Percentiles rank a stretch among this genome's conserved stretches.
phyloP scores from a whole-genome alignment of 2,329 filamentous ascomycete species.

The Trichothecium roseum region DNA sequence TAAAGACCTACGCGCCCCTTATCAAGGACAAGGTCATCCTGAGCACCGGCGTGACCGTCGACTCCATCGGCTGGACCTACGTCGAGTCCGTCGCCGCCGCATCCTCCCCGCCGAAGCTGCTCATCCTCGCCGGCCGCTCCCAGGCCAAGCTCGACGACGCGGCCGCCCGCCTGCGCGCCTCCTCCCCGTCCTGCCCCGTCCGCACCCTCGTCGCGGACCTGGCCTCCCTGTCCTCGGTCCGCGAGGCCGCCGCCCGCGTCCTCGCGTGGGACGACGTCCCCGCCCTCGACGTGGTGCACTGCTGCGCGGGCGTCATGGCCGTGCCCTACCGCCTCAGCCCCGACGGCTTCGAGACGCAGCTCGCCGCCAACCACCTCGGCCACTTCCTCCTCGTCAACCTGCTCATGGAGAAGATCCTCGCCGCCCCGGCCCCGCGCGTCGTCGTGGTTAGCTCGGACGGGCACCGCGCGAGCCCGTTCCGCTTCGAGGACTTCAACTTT shows the following conservation, averaged over 20 bases:
- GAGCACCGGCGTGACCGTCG: constrained; percentile 4
- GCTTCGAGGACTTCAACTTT: constrained; percentile 4
- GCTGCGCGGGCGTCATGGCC: constrained; percentile 24
- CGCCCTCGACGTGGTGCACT: constrained; percentile 21
- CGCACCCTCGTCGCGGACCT: constrained; percentile 1
- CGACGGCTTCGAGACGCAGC: constrained; percentile 22
- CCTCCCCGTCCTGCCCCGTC: no score
- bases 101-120: constrained; percentile 1
- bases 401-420: constrained; percentile 15
- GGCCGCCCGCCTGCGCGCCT: background rate
- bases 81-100: constrained; percentile 1
- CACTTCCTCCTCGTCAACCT: constrained; percentile 23
- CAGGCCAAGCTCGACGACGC: constrained; percentile 1
- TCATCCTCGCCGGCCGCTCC: constrained; percentile 5
- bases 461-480: constrained; percentile 1
- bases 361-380: constrained; percentile 21
- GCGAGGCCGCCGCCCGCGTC: background rate
- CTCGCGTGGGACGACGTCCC: background rate
- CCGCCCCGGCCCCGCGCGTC: background rate
- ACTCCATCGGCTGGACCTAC: constrained; percentile 3
- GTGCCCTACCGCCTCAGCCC: constrained; percentile 9
- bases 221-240: background rate
- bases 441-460: background rate
- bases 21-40: constrained; percentile 6
- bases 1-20: constrained; percentile 1